Conservation (phyloP, 805 yeast species). For the Hanseniaspora vineae region DNA sequence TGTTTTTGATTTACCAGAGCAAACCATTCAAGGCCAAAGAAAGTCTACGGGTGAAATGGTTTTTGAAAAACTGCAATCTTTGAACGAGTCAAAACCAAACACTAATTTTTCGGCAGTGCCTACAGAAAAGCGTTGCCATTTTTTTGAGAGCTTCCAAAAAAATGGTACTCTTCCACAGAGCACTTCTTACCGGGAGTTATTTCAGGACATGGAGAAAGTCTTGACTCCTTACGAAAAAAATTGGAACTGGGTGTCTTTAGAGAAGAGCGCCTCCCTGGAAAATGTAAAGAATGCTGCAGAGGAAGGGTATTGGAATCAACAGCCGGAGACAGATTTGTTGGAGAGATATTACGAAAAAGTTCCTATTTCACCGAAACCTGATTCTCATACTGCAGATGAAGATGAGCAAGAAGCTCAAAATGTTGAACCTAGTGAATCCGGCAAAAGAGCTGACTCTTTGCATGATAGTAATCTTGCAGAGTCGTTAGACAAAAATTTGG, state of each 20-base stretch:
- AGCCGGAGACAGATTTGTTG: neutral
- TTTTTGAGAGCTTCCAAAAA: neutral
- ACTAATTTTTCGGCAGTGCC: neutral
- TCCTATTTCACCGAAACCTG: neutral
- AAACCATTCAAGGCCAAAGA: neutral
- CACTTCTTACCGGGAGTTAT: slow-evolving; percentile 4
- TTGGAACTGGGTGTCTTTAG: slow-evolving; percentile 1
- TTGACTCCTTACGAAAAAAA: slow-evolving; percentile 3
- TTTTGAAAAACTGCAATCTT: neutral
- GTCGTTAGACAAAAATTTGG: neutral
- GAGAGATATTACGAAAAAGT: neutral
- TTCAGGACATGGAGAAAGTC: slow-evolving; percentile 3
- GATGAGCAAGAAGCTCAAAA: neutral
- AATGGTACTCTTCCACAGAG: slow-evolving; percentile 2
- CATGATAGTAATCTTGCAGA: neutral
- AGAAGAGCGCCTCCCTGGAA: neutral
- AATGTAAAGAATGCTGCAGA: neutral
- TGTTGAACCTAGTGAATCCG: neutral
- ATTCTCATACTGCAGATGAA: neutral
- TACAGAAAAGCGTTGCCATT: no score
- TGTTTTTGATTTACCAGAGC: neutral
- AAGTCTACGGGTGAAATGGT: neutral
- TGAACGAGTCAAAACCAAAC: neutral
- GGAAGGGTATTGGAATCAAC: neutral
- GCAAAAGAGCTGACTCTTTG: neutral